These are phyloP conservation scores for Colletotrichum coccodes DNA, from an alignment of 2,329 filamentous ascomycete genomes.

Conservation along the genomic window DNA sequence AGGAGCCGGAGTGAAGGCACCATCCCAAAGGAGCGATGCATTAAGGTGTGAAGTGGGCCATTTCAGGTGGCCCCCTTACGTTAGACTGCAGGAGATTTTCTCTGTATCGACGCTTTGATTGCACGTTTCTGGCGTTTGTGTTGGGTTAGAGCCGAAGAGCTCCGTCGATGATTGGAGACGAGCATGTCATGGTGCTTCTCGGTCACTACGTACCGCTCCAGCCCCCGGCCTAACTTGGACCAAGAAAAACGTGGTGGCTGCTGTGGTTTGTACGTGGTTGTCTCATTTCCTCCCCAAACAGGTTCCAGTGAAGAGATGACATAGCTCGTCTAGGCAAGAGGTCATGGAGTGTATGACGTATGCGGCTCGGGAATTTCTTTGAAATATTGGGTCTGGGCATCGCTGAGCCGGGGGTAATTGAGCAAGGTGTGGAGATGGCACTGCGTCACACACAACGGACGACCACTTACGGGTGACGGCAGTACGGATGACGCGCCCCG, in stretches of 20 bases:
- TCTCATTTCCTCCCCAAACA: slow-evolving; percentile 25
- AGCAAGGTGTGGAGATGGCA: slow-evolving; percentile 19
- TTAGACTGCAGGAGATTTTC: slow-evolving; percentile 14
- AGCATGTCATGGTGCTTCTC: slow-evolving; percentile 27
- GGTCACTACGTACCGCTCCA: neutral
- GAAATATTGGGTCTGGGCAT: neutral
- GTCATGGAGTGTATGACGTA: slow-evolving; percentile 21
- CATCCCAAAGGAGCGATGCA: slow-evolving; percentile 7
- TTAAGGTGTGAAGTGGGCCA: slow-evolving; percentile 9
- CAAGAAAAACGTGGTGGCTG: slow-evolving; percentile 24
- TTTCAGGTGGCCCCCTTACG: slow-evolving; percentile 19
- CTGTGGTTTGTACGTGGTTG: neutral
- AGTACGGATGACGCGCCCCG: slow-evolving; percentile 20
- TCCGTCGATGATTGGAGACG: slow-evolving; percentile 7
- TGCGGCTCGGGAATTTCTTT: slow-evolving; percentile 25
- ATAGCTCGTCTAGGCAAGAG: slow-evolving; percentile 9
- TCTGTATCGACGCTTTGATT: slow-evolving; percentile 11
- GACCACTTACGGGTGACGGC: neutral
- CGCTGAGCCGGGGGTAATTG: slow-evolving; percentile 4
- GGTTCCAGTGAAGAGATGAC: slow-evolving; percentile 24
- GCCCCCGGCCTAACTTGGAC: neutral
- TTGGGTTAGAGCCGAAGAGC: neutral
- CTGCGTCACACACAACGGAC: slow-evolving; percentile 21
- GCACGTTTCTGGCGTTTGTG: slow-evolving; percentile 3
- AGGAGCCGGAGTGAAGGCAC: slow-evolving; percentile 3